Evolutionary conservation across 106 monocot genomes (phyloP).

Genomic region (Hemerocallis citrina): DNA sequence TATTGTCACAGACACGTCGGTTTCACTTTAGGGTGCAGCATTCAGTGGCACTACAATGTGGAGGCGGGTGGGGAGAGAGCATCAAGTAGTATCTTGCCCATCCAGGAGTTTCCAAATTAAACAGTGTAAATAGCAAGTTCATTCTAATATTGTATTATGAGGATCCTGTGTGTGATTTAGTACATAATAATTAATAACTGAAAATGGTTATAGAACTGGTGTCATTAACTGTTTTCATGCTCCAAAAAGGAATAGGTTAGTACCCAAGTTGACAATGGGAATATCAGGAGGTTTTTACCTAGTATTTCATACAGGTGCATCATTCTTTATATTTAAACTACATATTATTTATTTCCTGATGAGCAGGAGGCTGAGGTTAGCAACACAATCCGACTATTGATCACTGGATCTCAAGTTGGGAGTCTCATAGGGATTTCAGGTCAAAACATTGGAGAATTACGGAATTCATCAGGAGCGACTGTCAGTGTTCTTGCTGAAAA

Average conservation of each 20-base stretch:
- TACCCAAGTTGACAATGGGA: neutral
- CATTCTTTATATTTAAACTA: neutral
- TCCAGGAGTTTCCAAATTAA: no score
- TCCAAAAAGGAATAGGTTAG: neutral
- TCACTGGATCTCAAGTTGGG: constrained; percentile 6
- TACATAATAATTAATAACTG: no score
- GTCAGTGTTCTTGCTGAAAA: constrained; percentile 9
- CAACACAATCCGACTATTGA: constrained; percentile 11
- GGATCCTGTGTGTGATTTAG: no score
- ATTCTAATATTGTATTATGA: no score
- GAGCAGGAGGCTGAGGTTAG: neutral
- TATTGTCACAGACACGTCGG: no score
- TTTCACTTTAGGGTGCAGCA: no score
- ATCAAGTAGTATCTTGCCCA: no score
- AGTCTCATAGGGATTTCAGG: constrained; percentile 3
- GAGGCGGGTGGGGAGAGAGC: no score
- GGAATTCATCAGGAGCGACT: constrained; percentile 2
- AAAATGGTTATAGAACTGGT: no score
- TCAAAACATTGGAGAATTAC: neutral
- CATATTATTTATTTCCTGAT: neutral
- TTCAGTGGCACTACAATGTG: no score
- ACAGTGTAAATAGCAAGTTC: no score
- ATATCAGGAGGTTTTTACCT: neutral
- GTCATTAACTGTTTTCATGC: neutral
- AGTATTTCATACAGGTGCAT: neutral